Evolutionary conservation across 805 yeast genomes (phyloP).

Genomic region (Metschnikowia kofuensis): DNA sequence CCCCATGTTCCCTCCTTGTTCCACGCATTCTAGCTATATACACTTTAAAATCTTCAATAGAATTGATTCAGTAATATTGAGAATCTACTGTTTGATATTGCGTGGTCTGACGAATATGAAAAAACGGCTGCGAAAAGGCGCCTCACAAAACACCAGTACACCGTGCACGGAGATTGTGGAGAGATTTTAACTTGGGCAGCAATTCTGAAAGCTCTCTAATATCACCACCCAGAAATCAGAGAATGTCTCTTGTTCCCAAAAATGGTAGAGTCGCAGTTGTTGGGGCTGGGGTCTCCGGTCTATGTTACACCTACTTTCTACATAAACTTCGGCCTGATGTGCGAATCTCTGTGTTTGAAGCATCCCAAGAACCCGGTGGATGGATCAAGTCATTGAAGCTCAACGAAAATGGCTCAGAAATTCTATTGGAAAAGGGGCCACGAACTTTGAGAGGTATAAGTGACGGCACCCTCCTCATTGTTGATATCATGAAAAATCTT

Average conservation of each 20-base stretch:
- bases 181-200: neutral
- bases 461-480: conserved; percentile 67
- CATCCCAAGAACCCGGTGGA: conserved; percentile 63
- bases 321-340: conserved; percentile 75
- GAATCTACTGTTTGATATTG: no score
- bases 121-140: neutral
- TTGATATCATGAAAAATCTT: conserved; percentile 55
- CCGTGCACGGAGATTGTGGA: conserved; percentile 1
- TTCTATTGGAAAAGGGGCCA: conserved; percentile 80
- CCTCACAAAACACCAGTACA: conserved; percentile 1
- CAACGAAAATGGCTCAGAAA: conserved; percentile 23
- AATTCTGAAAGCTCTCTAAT: no score
- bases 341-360: conserved; percentile 60
- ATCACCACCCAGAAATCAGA: neutral
- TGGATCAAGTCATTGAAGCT: conserved; percentile 59
- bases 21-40: conserved; percentile 18
- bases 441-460: conserved; percentile 83
- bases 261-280: conserved; percentile 61
- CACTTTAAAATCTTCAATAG: neutral
- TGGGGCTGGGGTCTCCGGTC: conserved; percentile 89
- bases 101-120: neutral
- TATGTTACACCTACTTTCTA: conserved; percentile 68
- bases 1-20: conserved; percentile 20
- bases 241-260: conserved; percentile 22
- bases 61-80: no score